Evolutionary conservation across 2,329 filamentous ascomycete genomes (phyloP), one percentile per base, ranked within the genome.

Genomic region (Paecilomyces variotii): DNA sequence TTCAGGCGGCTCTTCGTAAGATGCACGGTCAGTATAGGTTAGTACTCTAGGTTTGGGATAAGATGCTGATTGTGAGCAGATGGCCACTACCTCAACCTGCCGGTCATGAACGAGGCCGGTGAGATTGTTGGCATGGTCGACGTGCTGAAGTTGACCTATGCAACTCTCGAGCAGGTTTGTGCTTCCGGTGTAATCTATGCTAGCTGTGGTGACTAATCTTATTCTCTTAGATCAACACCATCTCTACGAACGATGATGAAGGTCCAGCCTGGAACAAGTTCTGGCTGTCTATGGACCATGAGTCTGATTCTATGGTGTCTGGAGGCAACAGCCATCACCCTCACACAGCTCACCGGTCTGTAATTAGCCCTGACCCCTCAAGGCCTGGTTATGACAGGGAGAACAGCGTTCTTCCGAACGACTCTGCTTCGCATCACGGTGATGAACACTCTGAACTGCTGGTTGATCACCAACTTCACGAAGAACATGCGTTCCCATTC

Each of bases 81-180:
- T 79, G 94, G 94, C 12, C 94, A 99, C 76, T 99, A 99, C 75
- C 85, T 99, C 57, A 99, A 99, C 74, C 80, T 99, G 52, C 94
- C 94, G 7, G 94, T 99, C 62, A 99, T 99, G 94, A 97, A 97
- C 75, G 91, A 96, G 65, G 83, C 85, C 62, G 94, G 93, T 63
- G 94, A 99, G 76, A 99, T 99, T 70, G 94, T 99, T 59, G 94
- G 94, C 69, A 99, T 99, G 94, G 94, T 99, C 27, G 94, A 99
- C 75, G 94, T 99, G 60, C 84, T 99, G 62, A 97, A 97, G 79
- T 83, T 99, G 69, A 99, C 94, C 25, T 99, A 99, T 76, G 94
- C 94, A 55, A 99, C 94, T 4, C 83, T 99, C 56, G 94, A 99
- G 76, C 93, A 97, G 79, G 91, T 96, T 50, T 53, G 57, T 53